Base-by-base conservation (phyloP, 192 early-diverging fungal genomes). In the Umbelopsis vinacea region DNA sequence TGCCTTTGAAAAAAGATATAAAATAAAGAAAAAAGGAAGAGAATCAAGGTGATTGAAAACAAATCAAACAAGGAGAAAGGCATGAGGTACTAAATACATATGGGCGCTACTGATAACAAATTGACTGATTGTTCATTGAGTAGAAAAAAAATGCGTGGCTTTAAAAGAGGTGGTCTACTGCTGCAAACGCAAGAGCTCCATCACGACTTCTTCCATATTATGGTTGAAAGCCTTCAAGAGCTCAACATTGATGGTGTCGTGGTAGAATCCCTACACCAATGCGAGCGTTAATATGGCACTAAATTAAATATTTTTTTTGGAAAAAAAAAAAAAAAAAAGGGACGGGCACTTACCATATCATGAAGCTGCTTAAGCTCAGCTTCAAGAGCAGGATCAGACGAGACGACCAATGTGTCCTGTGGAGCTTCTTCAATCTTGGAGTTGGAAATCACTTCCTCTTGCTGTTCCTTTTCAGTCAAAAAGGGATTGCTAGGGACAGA, bases 291-390 rank as follows among this genome's bases (percentile, higher is more conserved):
- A 15, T 50, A 17, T n/a, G 17, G 46, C 46, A 46, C 17, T 15
- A n/a, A n/a, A n/a, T n/a, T n/a, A n/a, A n/a, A n/a, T n/a, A n/a
- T n/a, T n/a, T n/a, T n/a, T n/a, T n/a, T n/a, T n/a, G n/a, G n/a
- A 15, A 46, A 15, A 15, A 15, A 46, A 10, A 4, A 5, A 4
- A 2, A 46, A 10, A 10, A 46, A 46, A 15, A 10, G 5, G 17
- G 1, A 46, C 4, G 46, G 5, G 1, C 46, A 24, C 54, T 63
- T 63, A 81, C 52, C 46, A 76, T 63, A 52, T 71, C 71, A 40
- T 66, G 52, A 24, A 81, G 53, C 1, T 37, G 52, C 17, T 79
- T 52, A 5, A 87, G 47, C 4, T 60, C 60, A 17, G 74, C 82
- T 0, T 84, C 54, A 14, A 81, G 67, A 2, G 78, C 63, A 4